Percentiles rank a stretch among this genome's conserved stretches.
Evolutionary conservation across 208 protist species (phyloP).

Genomic region (Acanthamoeba royreba): DNA sequence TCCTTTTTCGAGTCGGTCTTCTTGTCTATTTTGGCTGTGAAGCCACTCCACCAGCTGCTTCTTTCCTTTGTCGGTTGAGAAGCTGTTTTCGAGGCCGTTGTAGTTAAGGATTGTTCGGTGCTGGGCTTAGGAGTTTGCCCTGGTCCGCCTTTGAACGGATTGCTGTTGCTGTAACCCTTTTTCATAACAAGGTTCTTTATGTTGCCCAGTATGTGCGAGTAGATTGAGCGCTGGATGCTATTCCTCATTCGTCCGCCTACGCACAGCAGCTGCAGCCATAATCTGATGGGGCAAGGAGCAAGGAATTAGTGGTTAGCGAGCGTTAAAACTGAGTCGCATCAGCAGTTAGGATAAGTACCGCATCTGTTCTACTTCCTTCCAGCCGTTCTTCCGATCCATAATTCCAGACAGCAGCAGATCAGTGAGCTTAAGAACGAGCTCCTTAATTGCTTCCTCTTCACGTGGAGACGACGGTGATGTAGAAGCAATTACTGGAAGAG

Average conservation of each 20-base stretch:
- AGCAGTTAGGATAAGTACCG: too few species aligned
- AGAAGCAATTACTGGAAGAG: background rate
- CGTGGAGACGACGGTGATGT: background rate
- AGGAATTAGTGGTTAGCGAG: background rate
- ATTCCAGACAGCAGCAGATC: background rate
- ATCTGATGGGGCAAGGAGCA: background rate
- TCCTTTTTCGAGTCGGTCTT: background rate
- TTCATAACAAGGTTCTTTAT: background rate
- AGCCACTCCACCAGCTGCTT: background rate
- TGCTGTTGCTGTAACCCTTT: background rate
- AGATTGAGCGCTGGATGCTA: conserved; percentile 2
- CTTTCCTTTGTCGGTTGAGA: background rate
- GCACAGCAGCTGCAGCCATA: conserved; percentile 1
- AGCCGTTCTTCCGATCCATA: background rate
- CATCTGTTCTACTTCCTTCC: conserved; percentile 32
- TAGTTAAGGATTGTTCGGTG: background rate
- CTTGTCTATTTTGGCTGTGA: background rate
- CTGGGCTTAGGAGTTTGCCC: too few species aligned
- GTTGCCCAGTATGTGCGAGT: background rate
- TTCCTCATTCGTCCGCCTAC: background rate
- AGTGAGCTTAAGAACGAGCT: conserved; percentile 10
- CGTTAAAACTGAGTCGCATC: too few species aligned
- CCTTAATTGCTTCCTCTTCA: conserved; percentile 30
- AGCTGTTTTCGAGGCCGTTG: background rate
- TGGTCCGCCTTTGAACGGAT: background rate